Conservation (phyloP, 495 filamentous ascomycete species). For the Peziza echinospora region DNA sequence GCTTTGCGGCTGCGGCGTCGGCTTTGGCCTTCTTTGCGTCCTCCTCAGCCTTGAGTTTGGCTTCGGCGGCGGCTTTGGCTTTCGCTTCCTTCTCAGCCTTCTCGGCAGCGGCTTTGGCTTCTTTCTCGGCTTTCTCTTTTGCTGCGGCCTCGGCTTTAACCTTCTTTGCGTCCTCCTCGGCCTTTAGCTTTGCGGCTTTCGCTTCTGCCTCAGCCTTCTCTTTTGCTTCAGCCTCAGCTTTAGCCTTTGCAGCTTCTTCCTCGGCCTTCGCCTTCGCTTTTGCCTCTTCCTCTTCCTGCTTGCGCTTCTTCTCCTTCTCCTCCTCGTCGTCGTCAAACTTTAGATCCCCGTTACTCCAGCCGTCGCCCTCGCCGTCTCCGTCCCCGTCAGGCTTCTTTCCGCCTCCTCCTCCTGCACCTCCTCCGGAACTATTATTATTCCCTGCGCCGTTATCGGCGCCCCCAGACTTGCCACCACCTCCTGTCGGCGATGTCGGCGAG, state of each 20-base stretch:
- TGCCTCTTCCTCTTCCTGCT: not conserved
- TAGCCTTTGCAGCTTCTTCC: not conserved
- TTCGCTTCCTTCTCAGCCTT: not conserved
- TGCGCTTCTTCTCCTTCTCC: not conserved
- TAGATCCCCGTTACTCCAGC: too few species aligned
- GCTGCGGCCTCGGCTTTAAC: not conserved
- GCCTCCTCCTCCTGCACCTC: not conserved
- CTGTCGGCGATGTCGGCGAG: not conserved
- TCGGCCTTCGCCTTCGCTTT: not conserved
- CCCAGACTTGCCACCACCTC: not conserved
- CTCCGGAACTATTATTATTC: not conserved
- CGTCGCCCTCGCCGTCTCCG: too few species aligned
- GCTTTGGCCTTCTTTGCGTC: too few species aligned
- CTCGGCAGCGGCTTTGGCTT: too few species aligned
- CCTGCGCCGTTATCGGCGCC: not conserved
- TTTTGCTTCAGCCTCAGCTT: not conserved
- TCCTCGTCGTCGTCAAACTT: not conserved
- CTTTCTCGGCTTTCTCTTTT: not conserved
- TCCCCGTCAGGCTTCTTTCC: not conserved
- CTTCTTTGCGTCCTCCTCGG: not conserved
- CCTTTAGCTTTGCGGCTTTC: not conserved
- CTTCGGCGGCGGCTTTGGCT: too few species aligned
- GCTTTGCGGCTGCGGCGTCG: too few species aligned
- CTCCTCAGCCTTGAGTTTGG: too few species aligned
- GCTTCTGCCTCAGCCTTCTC: not conserved